A percentile compares a stretch with the other conserved stretches of the same genome.
These are phyloP conservation scores for Exophiala phaeomuriformis DNA, from an alignment of 2,329 filamentous ascomycete genomes.

Conservation along the genomic window DNA sequence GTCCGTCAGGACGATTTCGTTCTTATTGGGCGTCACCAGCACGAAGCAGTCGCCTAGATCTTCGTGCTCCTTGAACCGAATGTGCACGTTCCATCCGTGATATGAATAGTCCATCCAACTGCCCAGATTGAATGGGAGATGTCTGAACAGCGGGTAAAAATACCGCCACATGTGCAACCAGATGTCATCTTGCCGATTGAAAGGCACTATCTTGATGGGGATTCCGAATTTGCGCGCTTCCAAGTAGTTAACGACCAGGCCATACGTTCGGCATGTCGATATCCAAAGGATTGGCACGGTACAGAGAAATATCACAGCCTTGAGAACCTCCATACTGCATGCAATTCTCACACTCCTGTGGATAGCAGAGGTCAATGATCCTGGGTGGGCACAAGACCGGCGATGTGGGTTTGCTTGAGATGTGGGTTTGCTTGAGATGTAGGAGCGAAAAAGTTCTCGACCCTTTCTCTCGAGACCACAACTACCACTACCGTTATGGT, in stretches of 20 bases:
- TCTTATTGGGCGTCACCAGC: slow-evolving; percentile 10
- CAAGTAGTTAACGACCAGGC: slow-evolving; percentile 16
- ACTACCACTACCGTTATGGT: no score
- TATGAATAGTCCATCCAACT: slow-evolving; percentile 5
- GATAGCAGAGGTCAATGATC: no score
- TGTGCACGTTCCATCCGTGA: slow-evolving; percentile 13
- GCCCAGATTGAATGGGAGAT: slow-evolving; percentile 3
- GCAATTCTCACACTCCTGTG: no score
- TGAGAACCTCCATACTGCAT: neutral
- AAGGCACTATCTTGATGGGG: slow-evolving; percentile 15
- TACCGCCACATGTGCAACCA: slow-evolving; percentile 9
- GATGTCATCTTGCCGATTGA: slow-evolving; percentile 13
- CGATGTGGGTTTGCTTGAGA: no score
- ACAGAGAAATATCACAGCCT: neutral
- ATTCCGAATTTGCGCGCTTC: slow-evolving; percentile 14
- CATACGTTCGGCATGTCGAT: slow-evolving; percentile 1
- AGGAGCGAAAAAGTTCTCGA: no score
- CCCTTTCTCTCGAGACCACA: no score
- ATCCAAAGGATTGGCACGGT: slow-evolving; percentile 1
- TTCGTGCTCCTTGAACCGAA: slow-evolving; percentile 6
- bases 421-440: no score
- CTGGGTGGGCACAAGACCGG: no score
- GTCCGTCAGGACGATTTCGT: slow-evolving; percentile 19
- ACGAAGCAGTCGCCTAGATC: slow-evolving; percentile 14
- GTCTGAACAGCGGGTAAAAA: slow-evolving; percentile 5